A percentile compares a stretch with the other conserved stretches of the same genome.
Conservation (phyloP, 805 yeast genomes). For the Saturnispora kantuleensis region DNA sequence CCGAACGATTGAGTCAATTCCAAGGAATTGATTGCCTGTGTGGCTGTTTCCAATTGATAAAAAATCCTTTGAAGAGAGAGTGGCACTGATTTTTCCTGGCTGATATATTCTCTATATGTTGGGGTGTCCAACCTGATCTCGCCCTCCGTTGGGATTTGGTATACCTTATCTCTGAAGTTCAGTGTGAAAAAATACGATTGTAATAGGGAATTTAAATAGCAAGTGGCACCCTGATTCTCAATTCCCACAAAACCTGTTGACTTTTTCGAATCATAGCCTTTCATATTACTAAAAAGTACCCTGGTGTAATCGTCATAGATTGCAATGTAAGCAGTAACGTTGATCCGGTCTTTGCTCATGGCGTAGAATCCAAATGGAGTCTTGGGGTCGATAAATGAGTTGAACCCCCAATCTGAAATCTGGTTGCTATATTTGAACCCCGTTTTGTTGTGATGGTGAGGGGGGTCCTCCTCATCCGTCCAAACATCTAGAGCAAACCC, state of each 20-base stretch:
- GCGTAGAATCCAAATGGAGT: conserved; percentile 26
- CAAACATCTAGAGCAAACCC: conserved; percentile 81
- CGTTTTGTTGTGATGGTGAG: conserved; percentile 53
- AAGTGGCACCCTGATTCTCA: conserved; percentile 96
- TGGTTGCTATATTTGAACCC: conserved; percentile 66
- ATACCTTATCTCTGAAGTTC: conserved; percentile 73
- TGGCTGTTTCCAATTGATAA: conserved; percentile 65
- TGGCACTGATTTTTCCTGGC: conserved; percentile 50
- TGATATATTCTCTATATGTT: conserved; percentile 20
- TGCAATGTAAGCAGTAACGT: conserved; percentile 68
- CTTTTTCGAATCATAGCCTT: conserved; percentile 76
- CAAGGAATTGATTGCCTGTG: conserved; percentile 69
- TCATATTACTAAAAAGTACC: conserved; percentile 83
- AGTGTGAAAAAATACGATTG: conserved; percentile 87
- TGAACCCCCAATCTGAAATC: conserved; percentile 95
- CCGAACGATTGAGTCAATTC: conserved; percentile 91
- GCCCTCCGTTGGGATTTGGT: conserved; percentile 73
- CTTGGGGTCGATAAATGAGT: conserved; percentile 55
- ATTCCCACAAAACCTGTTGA: conserved; percentile 89
- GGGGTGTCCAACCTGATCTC: conserved; percentile 31
- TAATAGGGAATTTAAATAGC: conserved; percentile 84
- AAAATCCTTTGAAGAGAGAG: conserved; percentile 82
- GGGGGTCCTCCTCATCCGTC: conserved; percentile 53
- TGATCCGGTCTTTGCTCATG: conserved; percentile 43
- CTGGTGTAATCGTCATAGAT: conserved; percentile 86